Percentiles rank a stretch among this genome's conserved stretches.
phyloP scores from a whole-genome alignment of 371 early-diverging fungal species.

The Caulochytrium protostelioides region DNA sequence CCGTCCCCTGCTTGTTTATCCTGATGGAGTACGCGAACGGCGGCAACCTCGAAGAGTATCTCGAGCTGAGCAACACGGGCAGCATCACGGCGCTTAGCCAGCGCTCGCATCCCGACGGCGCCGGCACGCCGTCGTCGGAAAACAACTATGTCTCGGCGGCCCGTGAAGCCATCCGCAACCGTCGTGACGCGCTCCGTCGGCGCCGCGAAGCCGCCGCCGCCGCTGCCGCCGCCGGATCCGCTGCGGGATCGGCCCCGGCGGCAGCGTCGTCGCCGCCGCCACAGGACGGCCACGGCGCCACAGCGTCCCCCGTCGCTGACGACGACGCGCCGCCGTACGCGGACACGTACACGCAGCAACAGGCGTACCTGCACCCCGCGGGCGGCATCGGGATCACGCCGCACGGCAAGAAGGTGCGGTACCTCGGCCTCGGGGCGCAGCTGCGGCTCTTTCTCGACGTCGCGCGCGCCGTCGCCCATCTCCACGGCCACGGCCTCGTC shows the following conservation, averaged over 20 bases:
- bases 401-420: conserved; percentile 12
- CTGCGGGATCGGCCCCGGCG: conserved; percentile 7
- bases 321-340: background rate
- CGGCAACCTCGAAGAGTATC: conserved; percentile 81
- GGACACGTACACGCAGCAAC: background rate
- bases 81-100: conserved; percentile 12
- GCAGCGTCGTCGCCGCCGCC: conserved; percentile 1
- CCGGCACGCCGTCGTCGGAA: background rate
- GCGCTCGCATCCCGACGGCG: background rate
- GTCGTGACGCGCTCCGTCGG: background rate
- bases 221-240: conserved; percentile 1
- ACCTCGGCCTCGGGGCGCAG: conserved; percentile 43
- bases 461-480: conserved; percentile 61
- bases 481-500: conserved; percentile 60
- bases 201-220: conserved; percentile 1
- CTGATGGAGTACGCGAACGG: conserved; percentile 94
- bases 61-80: too few species aligned
- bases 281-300: background rate
- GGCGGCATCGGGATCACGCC: conserved; percentile 16
- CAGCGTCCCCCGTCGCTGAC: background rate
- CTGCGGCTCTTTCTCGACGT: conserved; percentile 69
- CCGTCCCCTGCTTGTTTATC: conserved; percentile 82
- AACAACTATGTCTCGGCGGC: too few species aligned
- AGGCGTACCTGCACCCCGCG: background rate
- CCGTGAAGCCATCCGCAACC: conserved; percentile 6